Conservation (phyloP, 164 flowering plant species). For the Magnolia changhungtana region DNA sequence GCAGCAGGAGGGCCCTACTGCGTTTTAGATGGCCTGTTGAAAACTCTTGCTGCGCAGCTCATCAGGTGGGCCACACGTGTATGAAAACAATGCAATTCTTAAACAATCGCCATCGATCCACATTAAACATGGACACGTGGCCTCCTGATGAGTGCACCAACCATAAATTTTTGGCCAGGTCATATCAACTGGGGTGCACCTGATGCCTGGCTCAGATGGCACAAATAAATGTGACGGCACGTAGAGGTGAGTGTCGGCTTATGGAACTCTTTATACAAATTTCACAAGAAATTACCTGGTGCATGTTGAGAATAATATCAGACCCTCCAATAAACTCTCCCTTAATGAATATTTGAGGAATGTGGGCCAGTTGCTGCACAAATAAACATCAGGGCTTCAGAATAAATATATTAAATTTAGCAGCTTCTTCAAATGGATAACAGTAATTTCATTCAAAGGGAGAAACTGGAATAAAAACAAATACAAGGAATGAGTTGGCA, state of each 20-base stretch:
- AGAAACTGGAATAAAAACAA: too few species aligned
- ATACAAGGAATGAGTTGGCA: too few species aligned
- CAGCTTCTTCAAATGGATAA: too few species aligned
- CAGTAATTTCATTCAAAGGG: too few species aligned
- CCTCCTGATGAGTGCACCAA: too few species aligned
- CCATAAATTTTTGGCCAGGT: too few species aligned
- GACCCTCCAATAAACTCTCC: conserved; percentile 95
- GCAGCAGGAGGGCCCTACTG: neutral
- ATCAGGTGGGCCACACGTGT: neutral
- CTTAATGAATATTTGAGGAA: conserved; percentile 91
- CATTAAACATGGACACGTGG: too few species aligned
- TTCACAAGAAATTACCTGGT: conserved; percentile 37
- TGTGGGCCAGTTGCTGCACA: conserved; percentile 85
- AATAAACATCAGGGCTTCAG: neutral
- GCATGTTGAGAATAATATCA: conserved; percentile 84
- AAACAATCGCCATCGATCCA: too few species aligned
- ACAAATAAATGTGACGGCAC: neutral
- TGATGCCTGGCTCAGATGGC: neutral
- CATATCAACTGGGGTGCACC: neutral
- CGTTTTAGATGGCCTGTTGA: neutral
- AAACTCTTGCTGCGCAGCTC: neutral
- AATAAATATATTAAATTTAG: too few species aligned
- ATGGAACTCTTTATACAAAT: neutral
- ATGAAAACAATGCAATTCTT: neutral
- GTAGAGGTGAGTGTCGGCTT: neutral